Evolutionary conservation across 306 rosid species (phyloP).

Genomic region (Cucurbita ficifolia): DNA sequence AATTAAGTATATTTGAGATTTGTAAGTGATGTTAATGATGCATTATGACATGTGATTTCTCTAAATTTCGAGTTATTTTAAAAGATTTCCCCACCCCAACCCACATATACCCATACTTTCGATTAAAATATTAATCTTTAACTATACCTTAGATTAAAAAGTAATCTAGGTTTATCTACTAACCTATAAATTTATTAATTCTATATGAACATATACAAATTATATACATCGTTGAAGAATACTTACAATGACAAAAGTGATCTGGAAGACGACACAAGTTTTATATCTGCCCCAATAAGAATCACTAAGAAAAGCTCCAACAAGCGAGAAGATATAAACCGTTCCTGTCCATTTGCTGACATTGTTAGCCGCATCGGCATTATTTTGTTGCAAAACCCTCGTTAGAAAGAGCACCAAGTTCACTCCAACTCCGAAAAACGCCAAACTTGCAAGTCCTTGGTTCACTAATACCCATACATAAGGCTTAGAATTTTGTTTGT

Average conservation of each 20-base stretch:
- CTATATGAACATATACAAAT: no score
- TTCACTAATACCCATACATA: slow-evolving; percentile 35
- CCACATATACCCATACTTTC: no score
- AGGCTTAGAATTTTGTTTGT: not conserved
- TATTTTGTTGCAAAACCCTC: slow-evolving; percentile 58
- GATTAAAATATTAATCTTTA: no score
- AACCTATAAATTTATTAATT: no score
- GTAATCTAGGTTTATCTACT: no score
- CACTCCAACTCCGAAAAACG: slow-evolving; percentile 83
- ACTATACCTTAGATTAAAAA: no score
- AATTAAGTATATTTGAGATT: no score
- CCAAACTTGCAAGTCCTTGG: slow-evolving; percentile 74
- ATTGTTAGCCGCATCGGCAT: slow-evolving; percentile 67
- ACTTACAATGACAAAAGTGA: slow-evolving; percentile 68
- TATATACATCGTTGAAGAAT: no score
- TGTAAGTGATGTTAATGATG: no score
- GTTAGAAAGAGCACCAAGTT: slow-evolving; percentile 70
- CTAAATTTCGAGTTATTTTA: no score
- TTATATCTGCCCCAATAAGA: slow-evolving; percentile 90
- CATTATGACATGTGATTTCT: no score
- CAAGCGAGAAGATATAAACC: slow-evolving; percentile 74
- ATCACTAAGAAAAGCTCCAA: slow-evolving; percentile 86
- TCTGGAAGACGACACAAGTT: slow-evolving; percentile 69
- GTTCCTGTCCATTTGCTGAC: slow-evolving; percentile 95
- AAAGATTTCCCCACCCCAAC: no score